Evolutionary conservation across 768 basidiomycete genomes (phyloP).

Genomic region (Macrocybe gigantea): DNA sequence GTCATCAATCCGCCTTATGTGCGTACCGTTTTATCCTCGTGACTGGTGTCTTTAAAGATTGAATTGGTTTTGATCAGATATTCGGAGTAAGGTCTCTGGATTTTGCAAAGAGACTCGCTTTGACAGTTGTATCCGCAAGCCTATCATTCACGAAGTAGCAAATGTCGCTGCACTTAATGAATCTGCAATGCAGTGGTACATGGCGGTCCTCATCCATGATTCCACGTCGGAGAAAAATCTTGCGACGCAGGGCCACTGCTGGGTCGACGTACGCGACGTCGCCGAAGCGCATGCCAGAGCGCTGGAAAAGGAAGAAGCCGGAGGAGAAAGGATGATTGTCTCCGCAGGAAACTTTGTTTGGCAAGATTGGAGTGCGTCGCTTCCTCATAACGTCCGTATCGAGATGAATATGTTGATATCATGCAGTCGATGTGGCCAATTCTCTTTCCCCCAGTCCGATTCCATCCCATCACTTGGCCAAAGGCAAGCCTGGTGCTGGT

Average conservation of each 20-base stretch:
- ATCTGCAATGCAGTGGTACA: constrained; percentile 26
- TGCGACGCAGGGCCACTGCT: constrained; percentile 18
- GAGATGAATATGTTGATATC: neutral
- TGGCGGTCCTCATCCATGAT: constrained; percentile 15
- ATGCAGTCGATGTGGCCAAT: constrained; percentile 27
- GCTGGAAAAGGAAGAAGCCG: constrained; percentile 44
- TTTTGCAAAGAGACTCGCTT: too few relatives aligned
- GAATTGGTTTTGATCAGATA: constrained; percentile 13
- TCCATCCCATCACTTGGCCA: constrained; percentile 15
- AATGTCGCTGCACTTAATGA: constrained; percentile 28
- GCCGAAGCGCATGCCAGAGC: constrained; percentile 51
- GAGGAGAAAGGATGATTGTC: constrained; percentile 52
- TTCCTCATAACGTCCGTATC: neutral
- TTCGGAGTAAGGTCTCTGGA: constrained; percentile 19
- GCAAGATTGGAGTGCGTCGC: constrained; percentile 30
- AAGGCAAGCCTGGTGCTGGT: constrained; percentile 25
- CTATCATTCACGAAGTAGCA: constrained; percentile 34
- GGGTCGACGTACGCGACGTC: constrained; percentile 52
- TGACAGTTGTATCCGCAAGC: constrained; percentile 17
- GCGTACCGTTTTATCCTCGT: constrained; percentile 5
- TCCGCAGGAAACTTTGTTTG: constrained; percentile 23
- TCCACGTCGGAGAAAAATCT: constrained; percentile 15
- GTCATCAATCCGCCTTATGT: constrained; percentile 53
- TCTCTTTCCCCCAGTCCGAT: constrained; percentile 17
- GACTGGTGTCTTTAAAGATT: neutral